Evolutionary conservation across 768 basidiomycete genomes (phyloP).

Genomic region (Mycena olivaceomarginata): DNA sequence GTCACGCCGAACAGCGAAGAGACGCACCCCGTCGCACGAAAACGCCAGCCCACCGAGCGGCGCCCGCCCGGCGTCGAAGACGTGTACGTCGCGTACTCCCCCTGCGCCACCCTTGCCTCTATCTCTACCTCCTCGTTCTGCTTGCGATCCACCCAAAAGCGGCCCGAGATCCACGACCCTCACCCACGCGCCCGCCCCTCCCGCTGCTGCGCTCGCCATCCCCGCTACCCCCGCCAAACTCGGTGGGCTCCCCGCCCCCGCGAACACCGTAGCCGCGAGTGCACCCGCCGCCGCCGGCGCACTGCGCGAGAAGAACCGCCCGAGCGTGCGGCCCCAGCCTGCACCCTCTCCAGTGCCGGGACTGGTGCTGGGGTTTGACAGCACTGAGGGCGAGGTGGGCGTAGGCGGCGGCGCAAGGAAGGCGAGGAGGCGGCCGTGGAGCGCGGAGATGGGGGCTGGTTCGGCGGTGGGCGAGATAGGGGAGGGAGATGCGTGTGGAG

Average conservation of each 20-base stretch:
- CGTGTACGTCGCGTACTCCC: constrained; percentile 27
- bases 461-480: constrained; percentile 6
- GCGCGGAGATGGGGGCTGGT: constrained; percentile 27
- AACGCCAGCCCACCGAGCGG: constrained; percentile 44
- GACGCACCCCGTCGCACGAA: constrained; percentile 25
- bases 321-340: constrained; percentile 29
- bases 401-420: constrained; percentile 34
- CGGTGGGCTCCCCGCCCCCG: constrained; percentile 8
- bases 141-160: background rate
- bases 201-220: constrained; percentile 57
- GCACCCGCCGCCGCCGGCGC: constrained; percentile 30
- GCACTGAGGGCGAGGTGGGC: constrained; percentile 51
- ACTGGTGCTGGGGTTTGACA: no score
- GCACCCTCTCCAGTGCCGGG: background rate
- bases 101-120: background rate
- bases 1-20: constrained; percentile 39
- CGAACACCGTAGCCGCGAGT: background rate
- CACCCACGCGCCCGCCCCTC: constrained; percentile 74
- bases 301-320: constrained; percentile 40
- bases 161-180: constrained; percentile 33
- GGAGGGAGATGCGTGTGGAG: constrained; percentile 9
- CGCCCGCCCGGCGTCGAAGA: constrained; percentile 62
- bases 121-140: background rate
- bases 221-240: background rate
- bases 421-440: constrained; percentile 42